Base-by-base conservation (phyloP, 345 rosid species). In the Hibiscus trionum region DNA sequence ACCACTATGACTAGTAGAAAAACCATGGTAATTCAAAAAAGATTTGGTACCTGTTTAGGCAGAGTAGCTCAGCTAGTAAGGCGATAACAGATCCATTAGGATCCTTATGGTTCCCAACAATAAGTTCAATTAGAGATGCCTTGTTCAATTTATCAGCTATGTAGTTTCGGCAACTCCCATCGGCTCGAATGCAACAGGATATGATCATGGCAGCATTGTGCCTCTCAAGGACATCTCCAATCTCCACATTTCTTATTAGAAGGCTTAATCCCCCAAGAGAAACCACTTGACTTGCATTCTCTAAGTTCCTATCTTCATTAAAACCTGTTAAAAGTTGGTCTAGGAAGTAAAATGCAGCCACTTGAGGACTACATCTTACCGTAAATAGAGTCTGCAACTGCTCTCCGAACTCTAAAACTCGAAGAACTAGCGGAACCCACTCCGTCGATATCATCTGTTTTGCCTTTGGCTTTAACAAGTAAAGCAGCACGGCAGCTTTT, bases 331-430 rank as follows among this genome's bases (percentile, higher is more conserved):
- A 57, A 70, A 88, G 88, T 60, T 85, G 88, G 50, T 78, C 80
- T 49, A 88, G 82, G 60, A 88, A 60, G 77, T 86, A 86, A 67
- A 86, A 72, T 69, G 88, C 93, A 4, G 93, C 93, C 50, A 73
- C 79, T 67, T 76, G 82, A 70, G 91, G 86, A 11, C 71, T 75
- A 57, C 89, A 86, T 50, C 73, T 68, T 0, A 88, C 84, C 0
- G 79, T 82, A 73, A 88, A 86, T 46, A 88, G 81, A 67, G 83
- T 85, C 84, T 87, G 93, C 67, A 74, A 17, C 66, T 83, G 89
- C 39, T 84, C 86, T 11, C 89, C 90, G 10, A 88, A 87, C 55
- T 88, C 93, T 15, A 88, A 69, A 59, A 88, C 86, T 71, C 93
- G 72, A 44, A 88, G 93, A 42, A 79, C 70, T 29, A 88, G 61